Evolutionary conservation across 345 rosid species (phyloP).

Genomic region (Lepidium didymum): DNA sequence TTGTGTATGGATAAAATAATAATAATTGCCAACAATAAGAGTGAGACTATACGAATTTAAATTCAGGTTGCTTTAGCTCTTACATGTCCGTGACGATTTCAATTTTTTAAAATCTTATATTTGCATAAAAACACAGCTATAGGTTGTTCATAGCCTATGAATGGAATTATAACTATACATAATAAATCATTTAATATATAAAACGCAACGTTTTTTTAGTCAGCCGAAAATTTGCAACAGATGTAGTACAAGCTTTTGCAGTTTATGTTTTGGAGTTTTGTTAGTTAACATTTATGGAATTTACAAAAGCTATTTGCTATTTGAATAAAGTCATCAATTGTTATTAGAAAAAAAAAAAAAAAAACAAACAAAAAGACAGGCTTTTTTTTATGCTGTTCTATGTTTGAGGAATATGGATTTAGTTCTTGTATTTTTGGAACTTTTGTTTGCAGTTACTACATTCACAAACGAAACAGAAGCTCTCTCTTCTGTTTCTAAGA

Average conservation of each 20-base stretch:
- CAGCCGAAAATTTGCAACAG: not conserved
- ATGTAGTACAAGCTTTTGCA: not conserved
- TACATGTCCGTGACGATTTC: slow-evolving; percentile 20
- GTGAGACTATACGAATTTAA: slow-evolving; percentile 3
- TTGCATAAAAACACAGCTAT: not conserved
- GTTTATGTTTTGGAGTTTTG: slow-evolving; percentile 16
- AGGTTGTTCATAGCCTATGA: not conserved
- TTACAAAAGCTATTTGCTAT: not conserved
- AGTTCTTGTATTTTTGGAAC: not conserved
- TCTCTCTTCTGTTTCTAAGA: slow-evolving; percentile 44
- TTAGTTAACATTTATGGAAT: slow-evolving; percentile 4
- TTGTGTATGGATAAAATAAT: not conserved
- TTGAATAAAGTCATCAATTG: too few species aligned
- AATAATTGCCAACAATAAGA: not conserved
- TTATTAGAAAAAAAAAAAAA: too few species aligned
- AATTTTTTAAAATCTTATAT: not conserved
- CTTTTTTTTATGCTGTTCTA: not conserved
- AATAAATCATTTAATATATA: not conserved
- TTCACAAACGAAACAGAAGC: slow-evolving; percentile 78
- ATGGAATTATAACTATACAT: not conserved
- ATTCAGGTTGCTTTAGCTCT: slow-evolving; percentile 1
- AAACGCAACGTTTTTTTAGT: not conserved
- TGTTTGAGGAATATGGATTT: not conserved
- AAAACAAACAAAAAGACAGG: too few species aligned
- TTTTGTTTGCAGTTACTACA: slow-evolving; percentile 51